Evolutionary conservation across 805 yeast genomes (phyloP).

Genomic region (Hanseniaspora hatyaiensis): DNA sequence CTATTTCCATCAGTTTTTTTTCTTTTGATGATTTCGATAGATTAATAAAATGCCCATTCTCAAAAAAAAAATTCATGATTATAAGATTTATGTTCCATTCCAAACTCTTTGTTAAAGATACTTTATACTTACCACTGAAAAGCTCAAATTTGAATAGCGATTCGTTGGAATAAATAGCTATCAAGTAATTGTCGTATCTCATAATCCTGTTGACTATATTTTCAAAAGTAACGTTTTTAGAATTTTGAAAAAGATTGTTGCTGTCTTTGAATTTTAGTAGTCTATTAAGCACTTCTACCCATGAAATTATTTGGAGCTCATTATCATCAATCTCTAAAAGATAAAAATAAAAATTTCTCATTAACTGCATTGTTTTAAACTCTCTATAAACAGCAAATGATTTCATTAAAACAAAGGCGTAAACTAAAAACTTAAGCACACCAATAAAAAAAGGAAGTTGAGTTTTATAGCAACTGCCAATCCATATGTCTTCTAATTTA

Average conservation of each 20-base stretch:
- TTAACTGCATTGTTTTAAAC: conserved; percentile 55
- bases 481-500: conserved; percentile 30
- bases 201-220: conserved; percentile 89
- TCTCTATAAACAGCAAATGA: conserved; percentile 49
- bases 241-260: conserved; percentile 49
- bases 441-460: conserved; percentile 44
- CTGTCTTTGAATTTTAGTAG: conserved; percentile 66
- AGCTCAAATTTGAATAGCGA: conserved; percentile 7
- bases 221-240: conserved; percentile 77
- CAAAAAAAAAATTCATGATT: conserved; percentile 51
- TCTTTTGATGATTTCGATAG: conserved; percentile 39
- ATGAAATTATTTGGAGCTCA: conserved; percentile 83
- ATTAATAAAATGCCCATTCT: conserved; percentile 35
- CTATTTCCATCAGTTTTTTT: conserved; percentile 52
- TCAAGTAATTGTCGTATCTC: conserved; percentile 89
- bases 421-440: conserved; percentile 51
- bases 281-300: conserved; percentile 76
- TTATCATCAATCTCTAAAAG: conserved; percentile 61
- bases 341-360: conserved; percentile 63
- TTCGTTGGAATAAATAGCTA: conserved; percentile 49
- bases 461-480: conserved; percentile 31
- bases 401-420: conserved; percentile 41
- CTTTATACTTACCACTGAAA: conserved; percentile 21
- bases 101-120: conserved; percentile 62
- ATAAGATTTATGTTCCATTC: conserved; percentile 93